phyloP scores from a whole-genome alignment of 768 basidiomycete genomes.

The Lentinula sp. region DNA sequence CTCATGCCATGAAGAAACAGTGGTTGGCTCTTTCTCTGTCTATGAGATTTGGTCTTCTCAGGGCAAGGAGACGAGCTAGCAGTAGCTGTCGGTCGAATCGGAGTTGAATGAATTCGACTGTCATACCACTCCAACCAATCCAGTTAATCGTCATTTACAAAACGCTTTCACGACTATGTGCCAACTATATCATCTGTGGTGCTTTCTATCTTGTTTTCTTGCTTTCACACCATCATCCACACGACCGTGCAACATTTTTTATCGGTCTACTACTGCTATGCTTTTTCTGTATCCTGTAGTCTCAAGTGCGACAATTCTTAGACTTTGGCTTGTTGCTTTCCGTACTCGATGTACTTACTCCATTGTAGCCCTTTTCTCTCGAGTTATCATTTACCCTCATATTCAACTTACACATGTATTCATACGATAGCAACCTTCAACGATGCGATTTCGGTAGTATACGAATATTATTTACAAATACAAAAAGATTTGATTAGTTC shows the following conservation, averaged over 20 bases:
- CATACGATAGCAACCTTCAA: too few relatives aligned
- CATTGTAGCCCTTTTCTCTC: too few relatives aligned
- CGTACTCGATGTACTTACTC: too few relatives aligned
- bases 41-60: background rate
- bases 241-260: background rate
- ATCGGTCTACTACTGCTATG: background rate
- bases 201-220: background rate
- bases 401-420: too few relatives aligned
- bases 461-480: too few relatives aligned
- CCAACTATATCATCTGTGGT: background rate
- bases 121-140: background rate
- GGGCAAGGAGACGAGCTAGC: background rate
- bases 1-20: slow-evolving; percentile 1
- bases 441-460: too few relatives aligned
- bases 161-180: background rate
- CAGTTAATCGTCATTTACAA: too few relatives aligned
- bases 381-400: too few relatives aligned
- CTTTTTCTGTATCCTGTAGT: background rate
- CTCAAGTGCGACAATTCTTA: too few relatives aligned
- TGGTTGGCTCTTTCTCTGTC: background rate
- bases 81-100: background rate
- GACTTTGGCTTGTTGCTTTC: too few relatives aligned
- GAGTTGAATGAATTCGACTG: background rate
- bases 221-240: background rate
- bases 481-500: too few relatives aligned